Base-by-base conservation (phyloP, 1,284 basidiomycete genomes). In the Lentinus polychrous region DNA sequence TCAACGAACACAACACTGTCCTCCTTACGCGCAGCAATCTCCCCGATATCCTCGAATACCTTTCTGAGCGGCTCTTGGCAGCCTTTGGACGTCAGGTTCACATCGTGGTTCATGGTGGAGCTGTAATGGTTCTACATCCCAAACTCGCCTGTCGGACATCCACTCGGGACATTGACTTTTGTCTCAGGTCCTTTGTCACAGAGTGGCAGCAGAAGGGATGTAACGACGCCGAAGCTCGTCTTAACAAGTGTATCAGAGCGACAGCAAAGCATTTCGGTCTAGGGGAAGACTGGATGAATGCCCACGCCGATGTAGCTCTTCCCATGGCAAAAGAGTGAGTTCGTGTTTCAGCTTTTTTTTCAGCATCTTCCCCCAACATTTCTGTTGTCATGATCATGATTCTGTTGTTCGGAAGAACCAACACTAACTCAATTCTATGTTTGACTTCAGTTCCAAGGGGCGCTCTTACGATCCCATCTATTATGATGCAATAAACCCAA, bases 261-360 rank as follows among this genome's bases (percentile, higher is more conserved):
- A 83, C 80, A 2, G 81, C 83, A 0, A 51, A 44, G 11, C 54
- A 59, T 5, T 82, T 76, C 54, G 55, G 55, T 6, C 60, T 85
- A 5, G 82, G 83, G 0, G 66, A 69, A 33, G 83, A 85, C 60
- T 86, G 83, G 83, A 83, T 85, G 81, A 85, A 85, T 50, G 73
- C 76, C 2, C 78, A 81, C 55, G 77, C 83, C 0, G 83, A 86
- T 57, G 70, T 81, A 8, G 79, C 81, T 1, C 67, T 85, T 39
- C 83, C 83, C 11, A 73, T 78, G 72, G 73, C 76, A 12, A 62
- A 60, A 52, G 75, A 81, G 81, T 84, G 58, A 65, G 81, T 75
- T 45, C 48, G 43, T 31, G 11, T 32, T 43, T 36, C 22, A 43
- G 11, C 35, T 5, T 47, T 14, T 35, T 37, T 43, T 17, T 40